Conservation (phyloP, 2,329 filamentous ascomycete genomes). For the Graphilbum fragrans region DNA sequence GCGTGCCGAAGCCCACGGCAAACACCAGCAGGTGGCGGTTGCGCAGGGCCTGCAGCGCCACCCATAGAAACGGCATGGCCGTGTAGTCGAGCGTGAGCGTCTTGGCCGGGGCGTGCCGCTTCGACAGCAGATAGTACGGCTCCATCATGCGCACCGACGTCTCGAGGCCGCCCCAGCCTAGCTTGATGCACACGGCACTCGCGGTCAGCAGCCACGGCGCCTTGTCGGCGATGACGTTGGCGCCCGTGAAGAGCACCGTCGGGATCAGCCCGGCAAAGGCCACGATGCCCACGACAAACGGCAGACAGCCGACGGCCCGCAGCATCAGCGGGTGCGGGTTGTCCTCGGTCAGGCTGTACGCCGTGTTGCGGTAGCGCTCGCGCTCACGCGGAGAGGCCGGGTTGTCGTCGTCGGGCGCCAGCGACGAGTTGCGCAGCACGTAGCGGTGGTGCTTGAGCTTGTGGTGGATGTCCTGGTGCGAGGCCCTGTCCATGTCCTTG, state of each 20-base stretch:
- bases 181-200: conserved; percentile 53
- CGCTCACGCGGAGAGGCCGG: conserved; percentile 25
- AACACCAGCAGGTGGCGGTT: conserved; percentile 56
- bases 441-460: conserved; percentile 56
- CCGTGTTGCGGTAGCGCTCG: conserved; percentile 23
- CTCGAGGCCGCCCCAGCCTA: conserved; percentile 57
- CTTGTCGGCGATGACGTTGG: conserved; percentile 43
- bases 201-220: conserved; percentile 55
- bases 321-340: conserved; percentile 62
- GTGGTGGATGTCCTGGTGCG: conserved; percentile 54
- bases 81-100: conserved; percentile 63
- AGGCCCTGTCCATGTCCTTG: conserved; percentile 56
- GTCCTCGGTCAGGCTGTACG: conserved; percentile 20
- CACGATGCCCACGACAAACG: conserved; percentile 46
- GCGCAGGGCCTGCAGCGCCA: conserved; percentile 47
- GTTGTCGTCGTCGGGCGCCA: conserved; percentile 50
- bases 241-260: conserved; percentile 46
- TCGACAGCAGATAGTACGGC: conserved; percentile 59
- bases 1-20: conserved; percentile 55
- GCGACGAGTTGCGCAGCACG: conserved; percentile 55
- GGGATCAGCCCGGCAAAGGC: conserved; percentile 47
- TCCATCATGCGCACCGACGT: conserved; percentile 61
- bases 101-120: conserved; percentile 50
- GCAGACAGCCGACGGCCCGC: conserved; percentile 43
- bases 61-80: conserved; percentile 54